Evolutionary conservation across 2,329 filamentous ascomycete species (phyloP), one percentile per base, ranked within the genome.

Genomic region (Hymenoscyphus fraxineus): DNA sequence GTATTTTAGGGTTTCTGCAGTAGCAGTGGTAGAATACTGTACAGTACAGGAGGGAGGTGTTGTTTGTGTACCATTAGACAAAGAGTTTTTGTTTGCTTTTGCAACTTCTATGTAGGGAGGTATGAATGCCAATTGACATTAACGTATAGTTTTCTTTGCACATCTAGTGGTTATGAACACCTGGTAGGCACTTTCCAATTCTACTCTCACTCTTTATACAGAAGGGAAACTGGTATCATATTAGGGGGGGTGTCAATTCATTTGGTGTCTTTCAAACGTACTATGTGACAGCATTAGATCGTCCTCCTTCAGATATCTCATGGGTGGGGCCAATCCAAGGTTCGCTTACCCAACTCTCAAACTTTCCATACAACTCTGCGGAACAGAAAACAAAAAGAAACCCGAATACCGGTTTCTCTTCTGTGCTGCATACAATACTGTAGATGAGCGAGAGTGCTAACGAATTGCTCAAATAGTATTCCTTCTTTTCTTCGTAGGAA

Each of bases 261-360:
- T 70, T 62, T 47, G 68, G 65, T 32, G 67, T 71, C 32, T 75
- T 74, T 63, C 66, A 72, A 59, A 59, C 78, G 1, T 81, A 79
- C 68, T 81, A 81, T 71, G 73, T 73, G 0, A 71, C 75, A 65
- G 74, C 68, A 0, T 73, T 77, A 9, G 64, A 69, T 4, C 72
- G 78, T 3, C 73, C 75, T 3, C 68, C 73, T 0, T 80, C 79
- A 1, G 73, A 74, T 12, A 74, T 82, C n/a, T 77, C 76, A 22
- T 83, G 81, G 81, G 77, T 83, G 13, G 81, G 81, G 3, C 79
- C 78, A 22, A 63, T 82, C 0, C 79, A 82, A 64, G 73, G 47
- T 54, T 54, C 47, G 47, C 41, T 44, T 10, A 1, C 10, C 47
- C 7, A 22, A 15, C 3, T 13, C 47, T 13, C 47, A 22, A 51